Evolutionary conservation across 108 stramenopile genomes (phyloP).

Genomic region (Cyclotella choctawhatcheeana): DNA sequence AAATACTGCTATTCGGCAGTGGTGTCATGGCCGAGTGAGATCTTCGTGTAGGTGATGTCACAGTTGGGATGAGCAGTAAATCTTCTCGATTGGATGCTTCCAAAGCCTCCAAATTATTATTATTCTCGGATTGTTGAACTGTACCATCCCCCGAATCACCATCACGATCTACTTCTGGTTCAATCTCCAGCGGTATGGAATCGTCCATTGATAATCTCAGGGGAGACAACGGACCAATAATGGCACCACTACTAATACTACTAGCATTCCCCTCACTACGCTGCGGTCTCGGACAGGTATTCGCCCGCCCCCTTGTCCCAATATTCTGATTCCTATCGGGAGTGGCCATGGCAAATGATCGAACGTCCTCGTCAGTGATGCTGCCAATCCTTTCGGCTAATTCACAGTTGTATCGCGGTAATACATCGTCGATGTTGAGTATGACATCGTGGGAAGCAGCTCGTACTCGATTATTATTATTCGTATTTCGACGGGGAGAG

Average conservation of each 20-base stretch:
- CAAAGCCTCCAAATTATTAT: too few species aligned
- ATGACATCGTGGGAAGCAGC: conserved; percentile 11
- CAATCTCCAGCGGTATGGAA: neutral
- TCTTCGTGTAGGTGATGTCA: conserved; percentile 4
- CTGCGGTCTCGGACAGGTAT: conserved; percentile 19
- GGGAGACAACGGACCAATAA: neutral
- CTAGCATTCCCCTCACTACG: neutral
- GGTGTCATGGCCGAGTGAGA: neutral
- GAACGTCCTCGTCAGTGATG: neutral
- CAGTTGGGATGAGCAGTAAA: neutral
- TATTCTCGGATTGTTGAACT: too few species aligned
- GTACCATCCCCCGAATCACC: neutral
- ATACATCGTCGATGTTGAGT: conserved; percentile 3
- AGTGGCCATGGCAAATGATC: neutral
- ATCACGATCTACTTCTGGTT: neutral
- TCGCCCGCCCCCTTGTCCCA: conserved; percentile 17
- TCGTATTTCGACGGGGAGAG: neutral
- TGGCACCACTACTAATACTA: neutral
- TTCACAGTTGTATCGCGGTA: conserved; percentile 2
- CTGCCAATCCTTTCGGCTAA: neutral
- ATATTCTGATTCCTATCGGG: too few species aligned
- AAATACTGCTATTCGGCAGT: neutral
- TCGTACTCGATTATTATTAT: neutral
- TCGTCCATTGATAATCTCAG: neutral
- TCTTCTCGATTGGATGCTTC: neutral